phyloP scores from a whole-genome alignment of 2,329 filamentous ascomycete species.

The Alternaria panax region DNA sequence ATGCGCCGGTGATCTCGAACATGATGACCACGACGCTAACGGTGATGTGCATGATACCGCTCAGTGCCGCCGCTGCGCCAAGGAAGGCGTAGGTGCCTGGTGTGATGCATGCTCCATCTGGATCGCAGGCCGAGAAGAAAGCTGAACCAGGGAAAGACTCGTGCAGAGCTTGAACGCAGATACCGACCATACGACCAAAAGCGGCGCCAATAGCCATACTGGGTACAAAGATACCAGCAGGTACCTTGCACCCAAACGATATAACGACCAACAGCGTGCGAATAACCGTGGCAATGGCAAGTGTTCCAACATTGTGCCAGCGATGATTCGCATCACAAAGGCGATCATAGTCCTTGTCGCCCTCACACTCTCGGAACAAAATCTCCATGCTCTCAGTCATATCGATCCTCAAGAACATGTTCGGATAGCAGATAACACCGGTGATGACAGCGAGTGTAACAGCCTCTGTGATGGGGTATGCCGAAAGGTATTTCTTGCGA shows the following conservation, averaged over 20 bases:
- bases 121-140: slow-evolving; percentile 88
- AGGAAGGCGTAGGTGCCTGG: slow-evolving; percentile 97
- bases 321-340: slow-evolving; percentile 84
- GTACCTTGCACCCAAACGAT: slow-evolving; percentile 97
- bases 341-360: slow-evolving; percentile 84
- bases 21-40: slow-evolving; percentile 98
- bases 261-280: slow-evolving; percentile 88
- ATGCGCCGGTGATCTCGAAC: slow-evolving; percentile 97
- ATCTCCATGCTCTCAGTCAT: slow-evolving; percentile 99
- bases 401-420: slow-evolving; percentile 92
- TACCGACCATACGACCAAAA: slow-evolving; percentile 92
- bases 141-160: slow-evolving; percentile 80
- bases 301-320: slow-evolving; percentile 78
- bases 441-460: slow-evolving; percentile 83
- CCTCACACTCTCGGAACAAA: slow-evolving; percentile 91
- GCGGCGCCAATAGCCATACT: slow-evolving; percentile 97
- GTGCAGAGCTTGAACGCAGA: slow-evolving; percentile 87
- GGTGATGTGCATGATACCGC: slow-evolving; percentile 98
- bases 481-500: slow-evolving; percentile 86
- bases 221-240: slow-evolving; percentile 96
- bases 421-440: slow-evolving; percentile 94
- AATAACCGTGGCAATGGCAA: slow-evolving; percentile 80
- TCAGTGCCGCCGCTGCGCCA: slow-evolving; percentile 87
- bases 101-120: slow-evolving; percentile 94
- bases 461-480: slow-evolving; percentile 86